Conservation (phyloP, 2,329 filamentous ascomycete species). For the Arthrobotrys conoides region DNA sequence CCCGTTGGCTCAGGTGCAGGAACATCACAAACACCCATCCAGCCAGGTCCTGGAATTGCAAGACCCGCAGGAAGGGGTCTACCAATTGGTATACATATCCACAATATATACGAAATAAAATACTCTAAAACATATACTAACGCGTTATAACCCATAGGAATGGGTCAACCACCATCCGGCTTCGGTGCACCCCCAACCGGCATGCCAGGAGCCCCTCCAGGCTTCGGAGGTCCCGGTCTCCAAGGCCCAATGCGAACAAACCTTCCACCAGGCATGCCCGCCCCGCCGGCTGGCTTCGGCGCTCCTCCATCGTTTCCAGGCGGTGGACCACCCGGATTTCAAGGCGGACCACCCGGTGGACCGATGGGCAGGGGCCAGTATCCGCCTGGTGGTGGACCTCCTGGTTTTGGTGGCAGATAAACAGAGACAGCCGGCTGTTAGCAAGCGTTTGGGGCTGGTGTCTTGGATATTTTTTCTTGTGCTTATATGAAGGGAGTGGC, state of each 20-base stretch:
- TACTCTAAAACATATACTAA: slow-evolving; percentile 66
- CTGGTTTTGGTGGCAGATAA: slow-evolving; percentile 58
- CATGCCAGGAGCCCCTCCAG: slow-evolving; percentile 61
- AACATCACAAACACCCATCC: slow-evolving; percentile 70
- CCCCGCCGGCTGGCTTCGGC: slow-evolving; percentile 55
- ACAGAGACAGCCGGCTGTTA: slow-evolving; percentile 3
- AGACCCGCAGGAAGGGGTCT: slow-evolving; percentile 87
- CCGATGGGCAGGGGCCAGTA: slow-evolving; percentile 59
- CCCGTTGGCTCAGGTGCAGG: slow-evolving; percentile 75
- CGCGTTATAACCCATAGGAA: slow-evolving; percentile 62
- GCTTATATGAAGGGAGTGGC: slow-evolving; percentile 3
- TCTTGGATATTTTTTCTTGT: background rate
- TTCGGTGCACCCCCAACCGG: slow-evolving; percentile 63
- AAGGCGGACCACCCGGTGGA: slow-evolving; percentile 51
- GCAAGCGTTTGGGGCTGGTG: slow-evolving; percentile 20
- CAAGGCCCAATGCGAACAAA: slow-evolving; percentile 60
- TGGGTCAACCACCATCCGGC: slow-evolving; percentile 63
- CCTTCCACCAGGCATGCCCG: slow-evolving; percentile 59
- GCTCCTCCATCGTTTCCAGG: slow-evolving; percentile 57
- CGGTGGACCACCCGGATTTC: slow-evolving; percentile 55
- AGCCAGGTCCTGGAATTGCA: slow-evolving; percentile 88
- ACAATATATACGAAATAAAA: slow-evolving; percentile 39
- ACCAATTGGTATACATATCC: slow-evolving; percentile 63
- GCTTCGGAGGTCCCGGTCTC: slow-evolving; percentile 61
- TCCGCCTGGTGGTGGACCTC: slow-evolving; percentile 53